Evolutionary conservation across 108 stramenopile species (phyloP).

Genomic region (Cylindrotheca closterium): DNA sequence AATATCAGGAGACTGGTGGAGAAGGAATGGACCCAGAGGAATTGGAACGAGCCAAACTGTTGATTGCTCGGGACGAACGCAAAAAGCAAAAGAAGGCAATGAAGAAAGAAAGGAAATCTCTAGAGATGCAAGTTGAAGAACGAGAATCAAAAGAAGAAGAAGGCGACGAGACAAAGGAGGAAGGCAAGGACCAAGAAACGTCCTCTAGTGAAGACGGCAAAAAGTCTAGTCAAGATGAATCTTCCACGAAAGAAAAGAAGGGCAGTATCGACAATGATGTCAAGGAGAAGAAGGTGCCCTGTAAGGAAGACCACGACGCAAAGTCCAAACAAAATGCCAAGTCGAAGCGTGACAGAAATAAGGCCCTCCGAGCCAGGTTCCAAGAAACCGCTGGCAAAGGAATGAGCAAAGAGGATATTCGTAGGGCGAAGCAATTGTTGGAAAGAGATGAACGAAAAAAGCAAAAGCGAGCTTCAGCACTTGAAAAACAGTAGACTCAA

Average conservation of each 20-base stretch:
- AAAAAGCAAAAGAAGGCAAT: conserved; percentile 8
- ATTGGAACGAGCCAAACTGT: conserved; percentile 24
- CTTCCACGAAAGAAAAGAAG: too few relatives aligned
- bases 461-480: conserved; percentile 9
- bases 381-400: conserved; percentile 4
- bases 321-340: too few relatives aligned
- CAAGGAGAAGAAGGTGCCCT: too few relatives aligned
- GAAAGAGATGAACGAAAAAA: conserved; percentile 21
- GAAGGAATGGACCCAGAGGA: conserved; percentile 26
- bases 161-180: background rate
- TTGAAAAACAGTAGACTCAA: too few relatives aligned
- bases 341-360: conserved; percentile 8
- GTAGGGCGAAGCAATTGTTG: conserved; percentile 18
- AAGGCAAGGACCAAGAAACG: background rate
- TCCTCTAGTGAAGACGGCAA: background rate
- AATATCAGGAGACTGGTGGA: conserved; percentile 16
- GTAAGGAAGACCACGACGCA: too few relatives aligned
- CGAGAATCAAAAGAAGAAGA: background rate
- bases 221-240: background rate
- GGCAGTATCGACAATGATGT: too few relatives aligned
- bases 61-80: conserved; percentile 33
- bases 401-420: conserved; percentile 10
- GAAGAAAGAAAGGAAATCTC: background rate
- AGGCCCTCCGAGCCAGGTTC: background rate
- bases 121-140: too few relatives aligned